phyloP scores from a whole-genome alignment of 176 grass and related monocot species.

The Phyllostachys edulis region DNA sequence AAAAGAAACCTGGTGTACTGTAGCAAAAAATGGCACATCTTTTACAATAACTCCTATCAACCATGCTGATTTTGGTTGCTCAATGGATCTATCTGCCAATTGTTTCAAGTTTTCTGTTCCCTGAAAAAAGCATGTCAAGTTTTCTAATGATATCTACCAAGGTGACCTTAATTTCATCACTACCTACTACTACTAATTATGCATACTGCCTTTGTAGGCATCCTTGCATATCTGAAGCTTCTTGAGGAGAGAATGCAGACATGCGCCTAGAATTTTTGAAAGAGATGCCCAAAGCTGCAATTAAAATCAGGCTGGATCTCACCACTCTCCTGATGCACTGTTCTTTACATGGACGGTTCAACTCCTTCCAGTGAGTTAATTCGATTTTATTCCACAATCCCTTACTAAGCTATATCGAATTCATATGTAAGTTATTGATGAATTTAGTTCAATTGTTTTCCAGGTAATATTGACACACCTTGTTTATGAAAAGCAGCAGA shows the following conservation, averaged over 20 bases:
- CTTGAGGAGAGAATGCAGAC: neutral
- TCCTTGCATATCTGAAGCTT: constrained; percentile 50
- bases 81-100: neutral
- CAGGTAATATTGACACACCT: constrained; percentile 46
- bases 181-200: neutral
- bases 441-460: neutral
- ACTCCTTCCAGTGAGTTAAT: constrained; percentile 60
- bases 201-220: constrained; percentile 42
- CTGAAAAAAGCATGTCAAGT: neutral
- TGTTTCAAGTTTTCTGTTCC: neutral
- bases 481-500: constrained; percentile 69
- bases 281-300: constrained; percentile 65
- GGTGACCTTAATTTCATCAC: neutral
- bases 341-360: constrained; percentile 61
- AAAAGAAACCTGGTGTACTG: neutral
- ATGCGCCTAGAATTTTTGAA: constrained; percentile 54
- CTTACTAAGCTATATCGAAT: neutral
- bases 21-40: constrained; percentile 10
- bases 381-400: too few species aligned
- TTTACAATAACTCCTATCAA: neutral
- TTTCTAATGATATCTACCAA: neutral
- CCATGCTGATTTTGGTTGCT: neutral
- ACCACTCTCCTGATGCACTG: constrained; percentile 45
- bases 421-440: neutral
- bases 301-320: constrained; percentile 32